Evolutionary conservation across 805 yeast genomes (phyloP).

Genomic region (Jamesozyma jinghongensis): DNA sequence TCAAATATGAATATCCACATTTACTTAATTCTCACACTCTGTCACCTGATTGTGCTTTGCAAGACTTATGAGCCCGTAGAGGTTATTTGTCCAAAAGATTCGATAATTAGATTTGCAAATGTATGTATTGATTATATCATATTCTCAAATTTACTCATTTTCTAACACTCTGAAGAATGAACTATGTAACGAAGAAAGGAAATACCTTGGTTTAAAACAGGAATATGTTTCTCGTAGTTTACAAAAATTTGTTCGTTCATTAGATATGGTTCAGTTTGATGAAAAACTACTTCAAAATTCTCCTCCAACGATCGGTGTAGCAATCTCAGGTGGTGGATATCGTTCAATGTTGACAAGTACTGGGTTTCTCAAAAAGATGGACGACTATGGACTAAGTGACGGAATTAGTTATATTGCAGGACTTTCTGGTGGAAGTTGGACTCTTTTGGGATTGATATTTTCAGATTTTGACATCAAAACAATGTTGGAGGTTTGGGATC

Average conservation of each 20-base stretch:
- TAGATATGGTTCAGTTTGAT: conserved; percentile 31
- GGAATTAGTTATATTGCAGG: conserved; percentile 51
- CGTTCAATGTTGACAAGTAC: conserved; percentile 31
- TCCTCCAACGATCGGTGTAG: conserved; percentile 31
- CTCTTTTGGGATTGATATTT: conserved; percentile 41
- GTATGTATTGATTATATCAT: conserved; percentile 7
- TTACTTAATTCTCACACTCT: neutral
- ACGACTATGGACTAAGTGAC: conserved; percentile 40
- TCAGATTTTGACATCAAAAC: conserved; percentile 33
- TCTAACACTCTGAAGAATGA: conserved; percentile 2
- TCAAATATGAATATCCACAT: too few relatives aligned
- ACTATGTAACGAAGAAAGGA: conserved; percentile 13
- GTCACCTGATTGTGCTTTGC: neutral
- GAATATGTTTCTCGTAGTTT: conserved; percentile 27
- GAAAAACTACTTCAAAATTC: conserved; percentile 7
- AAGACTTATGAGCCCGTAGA: conserved; percentile 13
- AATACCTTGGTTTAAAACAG: conserved; percentile 22
- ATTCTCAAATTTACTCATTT: neutral
- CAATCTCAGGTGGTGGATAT: conserved; percentile 33
- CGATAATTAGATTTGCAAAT: conserved; percentile 15
- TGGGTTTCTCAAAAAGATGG: conserved; percentile 25
- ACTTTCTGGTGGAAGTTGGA: conserved; percentile 68
- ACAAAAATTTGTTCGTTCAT: conserved; percentile 23
- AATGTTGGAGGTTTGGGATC: conserved; percentile 33
- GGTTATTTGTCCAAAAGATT: conserved; percentile 24